Evolutionary conservation across 1,284 basidiomycete species (phyloP).

Genomic region (Veloporphyrellus conicus): DNA sequence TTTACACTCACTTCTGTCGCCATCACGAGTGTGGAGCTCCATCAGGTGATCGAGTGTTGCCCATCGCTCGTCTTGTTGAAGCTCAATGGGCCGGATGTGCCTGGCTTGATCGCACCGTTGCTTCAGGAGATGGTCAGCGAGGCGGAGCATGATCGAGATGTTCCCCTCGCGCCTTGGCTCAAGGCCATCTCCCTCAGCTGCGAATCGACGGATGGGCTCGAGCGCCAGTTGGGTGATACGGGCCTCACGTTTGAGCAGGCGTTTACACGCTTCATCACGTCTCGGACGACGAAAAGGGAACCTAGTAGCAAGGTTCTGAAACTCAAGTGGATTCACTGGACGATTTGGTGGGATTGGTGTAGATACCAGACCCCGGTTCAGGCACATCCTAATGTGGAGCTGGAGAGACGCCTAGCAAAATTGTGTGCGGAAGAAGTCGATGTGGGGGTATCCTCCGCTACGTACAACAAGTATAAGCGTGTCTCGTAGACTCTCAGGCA

Average conservation of each 20-base stretch:
- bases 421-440: constrained; percentile 26
- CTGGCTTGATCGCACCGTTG: constrained; percentile 20
- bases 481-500: constrained; percentile 16
- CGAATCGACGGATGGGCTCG: constrained; percentile 24
- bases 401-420: constrained; percentile 21
- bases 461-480: constrained; percentile 32
- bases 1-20: constrained; percentile 29
- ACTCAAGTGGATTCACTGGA: constrained; percentile 31
- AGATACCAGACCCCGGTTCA: constrained; percentile 21
- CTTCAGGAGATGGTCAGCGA: constrained; percentile 23
- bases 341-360: constrained; percentile 30
- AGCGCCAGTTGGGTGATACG: constrained; percentile 17
- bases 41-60: constrained; percentile 27
- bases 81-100: constrained; percentile 27
- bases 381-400: constrained; percentile 20
- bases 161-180: constrained; percentile 28
- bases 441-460: constrained; percentile 28
- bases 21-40: constrained; percentile 20
- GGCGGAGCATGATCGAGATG: constrained; percentile 13
- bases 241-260: constrained; percentile 30
- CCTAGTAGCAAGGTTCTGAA: constrained; percentile 23
- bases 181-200: constrained; percentile 30
- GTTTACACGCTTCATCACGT: constrained; percentile 23
- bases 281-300: constrained; percentile 26
- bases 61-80: constrained; percentile 30